These are phyloP conservation scores for Podosphaera aphanis DNA, from an alignment of 2,329 filamentous ascomycete genomes.

Conservation along the genomic window DNA sequence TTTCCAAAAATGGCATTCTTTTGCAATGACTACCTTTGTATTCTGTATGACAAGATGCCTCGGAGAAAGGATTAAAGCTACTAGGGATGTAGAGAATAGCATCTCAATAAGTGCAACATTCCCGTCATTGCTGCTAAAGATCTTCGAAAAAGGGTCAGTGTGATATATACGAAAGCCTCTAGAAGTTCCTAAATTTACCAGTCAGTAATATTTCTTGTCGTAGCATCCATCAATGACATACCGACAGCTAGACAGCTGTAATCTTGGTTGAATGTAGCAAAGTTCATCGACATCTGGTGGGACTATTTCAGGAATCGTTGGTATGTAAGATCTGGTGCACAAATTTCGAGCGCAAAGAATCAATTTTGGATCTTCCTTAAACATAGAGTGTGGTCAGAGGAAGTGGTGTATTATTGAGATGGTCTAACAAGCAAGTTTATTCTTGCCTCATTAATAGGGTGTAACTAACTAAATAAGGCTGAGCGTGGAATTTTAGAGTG, in stretches of 20 bases:
- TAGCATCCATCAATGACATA: constrained; percentile 21
- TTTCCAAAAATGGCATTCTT: not conserved
- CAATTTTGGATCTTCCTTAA: not conserved
- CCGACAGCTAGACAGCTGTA: constrained; percentile 91
- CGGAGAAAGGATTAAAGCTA: constrained; percentile 79
- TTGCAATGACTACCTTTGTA: constrained; percentile 47
- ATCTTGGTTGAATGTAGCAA: constrained; percentile 98
- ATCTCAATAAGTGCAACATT: constrained; percentile 95
- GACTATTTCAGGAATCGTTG: not conserved
- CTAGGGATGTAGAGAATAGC: constrained; percentile 93
- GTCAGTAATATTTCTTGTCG: not conserved
- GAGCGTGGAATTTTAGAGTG: too few species aligned
- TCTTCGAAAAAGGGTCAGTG: constrained; percentile 86
- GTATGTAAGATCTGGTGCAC: not conserved
- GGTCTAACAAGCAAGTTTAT: not conserved
- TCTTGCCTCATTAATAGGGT: too few species aligned
- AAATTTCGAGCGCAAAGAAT: not conserved
- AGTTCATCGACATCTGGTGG: constrained; percentile 56
- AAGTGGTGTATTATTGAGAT: not conserved
- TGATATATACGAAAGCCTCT: constrained; percentile 92
- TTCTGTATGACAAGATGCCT: constrained; percentile 89
- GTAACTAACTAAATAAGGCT: too few species aligned
- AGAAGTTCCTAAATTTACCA: constrained; percentile 42
- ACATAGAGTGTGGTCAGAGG: not conserved
- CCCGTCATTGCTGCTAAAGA: constrained; percentile 80